A percentile compares a stretch with the other conserved stretches of the same genome.
Evolutionary conservation across 768 basidiomycete species (phyloP).

Genomic region (Lactifluus echinatus): DNA sequence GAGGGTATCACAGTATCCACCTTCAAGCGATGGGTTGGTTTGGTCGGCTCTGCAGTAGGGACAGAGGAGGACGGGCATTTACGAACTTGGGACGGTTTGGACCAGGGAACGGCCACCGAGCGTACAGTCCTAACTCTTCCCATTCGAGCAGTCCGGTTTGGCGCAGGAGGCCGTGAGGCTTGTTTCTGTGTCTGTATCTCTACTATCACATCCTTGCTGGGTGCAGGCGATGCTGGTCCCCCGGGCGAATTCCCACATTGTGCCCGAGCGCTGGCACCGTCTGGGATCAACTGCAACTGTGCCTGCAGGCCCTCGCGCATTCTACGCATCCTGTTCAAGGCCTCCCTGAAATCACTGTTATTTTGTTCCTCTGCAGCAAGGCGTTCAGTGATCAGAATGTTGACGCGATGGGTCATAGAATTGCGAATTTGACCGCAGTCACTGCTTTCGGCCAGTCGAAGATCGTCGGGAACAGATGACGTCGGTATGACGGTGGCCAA

Average conservation of each 20-base stretch:
- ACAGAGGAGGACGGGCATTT: slow-evolving; percentile 1
- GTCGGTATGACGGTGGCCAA: slow-evolving; percentile 8
- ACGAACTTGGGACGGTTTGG: slow-evolving; percentile 8
- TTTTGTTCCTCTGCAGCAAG: slow-evolving; percentile 15
- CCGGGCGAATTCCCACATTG: background rate
- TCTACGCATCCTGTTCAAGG: slow-evolving; percentile 17
- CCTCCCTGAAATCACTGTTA: slow-evolving; percentile 2
- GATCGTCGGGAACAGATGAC: slow-evolving; percentile 15
- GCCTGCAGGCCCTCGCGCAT: slow-evolving; percentile 19
- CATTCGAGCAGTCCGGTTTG: background rate
- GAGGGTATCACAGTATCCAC: background rate
- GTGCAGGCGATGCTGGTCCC: slow-evolving; percentile 7
- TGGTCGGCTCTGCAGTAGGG: background rate
- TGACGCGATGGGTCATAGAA: slow-evolving; percentile 6
- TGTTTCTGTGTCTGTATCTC: background rate
- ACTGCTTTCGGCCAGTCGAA: slow-evolving; percentile 1
- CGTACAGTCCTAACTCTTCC: background rate
- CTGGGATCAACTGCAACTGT: slow-evolving; percentile 1
- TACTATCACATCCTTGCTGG: slow-evolving; percentile 16
- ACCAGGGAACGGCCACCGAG: slow-evolving; percentile 9
- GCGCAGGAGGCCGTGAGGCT: slow-evolving; percentile 14
- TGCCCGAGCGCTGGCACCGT: slow-evolving; percentile 9
- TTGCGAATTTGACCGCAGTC: slow-evolving; percentile 9
- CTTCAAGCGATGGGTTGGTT: slow-evolving; percentile 3
- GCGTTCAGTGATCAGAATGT: slow-evolving; percentile 17